Conservation (phyloP, 2,329 filamentous ascomycete species). For the Microdochium bolleyi region DNA sequence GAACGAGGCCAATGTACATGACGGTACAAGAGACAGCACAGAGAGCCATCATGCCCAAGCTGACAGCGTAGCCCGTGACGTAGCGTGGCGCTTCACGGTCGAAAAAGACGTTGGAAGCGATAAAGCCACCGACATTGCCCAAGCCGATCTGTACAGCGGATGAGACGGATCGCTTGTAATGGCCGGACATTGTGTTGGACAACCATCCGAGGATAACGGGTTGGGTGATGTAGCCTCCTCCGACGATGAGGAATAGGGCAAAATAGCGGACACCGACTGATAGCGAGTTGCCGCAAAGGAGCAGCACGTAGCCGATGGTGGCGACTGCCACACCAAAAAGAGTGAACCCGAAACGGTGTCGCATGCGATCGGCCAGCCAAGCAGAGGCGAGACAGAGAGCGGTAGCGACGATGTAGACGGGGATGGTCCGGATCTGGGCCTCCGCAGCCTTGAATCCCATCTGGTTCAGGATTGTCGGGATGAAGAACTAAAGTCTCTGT, state of each 20-base stretch:
- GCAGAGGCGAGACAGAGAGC: slow-evolving; percentile 18
- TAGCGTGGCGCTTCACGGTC: slow-evolving; percentile 23
- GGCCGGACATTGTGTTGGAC: slow-evolving; percentile 17
- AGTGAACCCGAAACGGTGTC: slow-evolving; percentile 21
- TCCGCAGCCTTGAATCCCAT: slow-evolving; percentile 29
- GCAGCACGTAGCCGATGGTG: slow-evolving; percentile 7
- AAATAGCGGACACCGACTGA: slow-evolving; percentile 11
- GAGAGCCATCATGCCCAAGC: slow-evolving; percentile 15
- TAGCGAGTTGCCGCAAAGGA: slow-evolving; percentile 16
- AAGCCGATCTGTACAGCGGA: slow-evolving; percentile 18
- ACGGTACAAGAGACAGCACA: slow-evolving; percentile 30
- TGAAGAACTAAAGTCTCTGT: slow-evolving; percentile 40
- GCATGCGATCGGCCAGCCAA: slow-evolving; percentile 18
- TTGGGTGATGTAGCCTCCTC: slow-evolving; percentile 21
- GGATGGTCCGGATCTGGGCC: slow-evolving; percentile 11
- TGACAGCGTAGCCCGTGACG: slow-evolving; percentile 25
- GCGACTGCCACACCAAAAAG: slow-evolving; percentile 24
- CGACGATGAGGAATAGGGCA: neutral
- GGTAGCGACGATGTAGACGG: slow-evolving; percentile 8
- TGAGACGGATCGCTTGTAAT: slow-evolving; percentile 17
- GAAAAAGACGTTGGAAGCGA: slow-evolving; percentile 29
- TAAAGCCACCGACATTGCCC: slow-evolving; percentile 22
- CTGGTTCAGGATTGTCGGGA: slow-evolving; percentile 28
- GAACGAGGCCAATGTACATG: slow-evolving; percentile 12
- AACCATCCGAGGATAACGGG: slow-evolving; percentile 17